Base-by-base conservation (phyloP, 805 yeast species). In the Kluyveromyces starmeri region DNA sequence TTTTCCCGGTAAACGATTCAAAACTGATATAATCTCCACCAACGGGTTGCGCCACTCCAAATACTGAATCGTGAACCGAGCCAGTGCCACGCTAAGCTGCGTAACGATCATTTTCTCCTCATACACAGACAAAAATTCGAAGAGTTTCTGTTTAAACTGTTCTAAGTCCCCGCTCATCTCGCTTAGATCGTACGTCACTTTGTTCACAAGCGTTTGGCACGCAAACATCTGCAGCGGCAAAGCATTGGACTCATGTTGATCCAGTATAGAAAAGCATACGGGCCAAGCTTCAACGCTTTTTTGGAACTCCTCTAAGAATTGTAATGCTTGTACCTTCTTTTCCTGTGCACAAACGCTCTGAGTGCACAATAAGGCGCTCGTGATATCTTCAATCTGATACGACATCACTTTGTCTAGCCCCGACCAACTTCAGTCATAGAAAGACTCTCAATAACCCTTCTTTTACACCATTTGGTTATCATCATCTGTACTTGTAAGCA, bases 201-300 rank as follows among this genome's bases (percentile, higher is more conserved):
- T 88, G 28, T 88, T 78, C 42, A 96, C 67, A 41, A 92, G 61
- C 1, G 98, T 92, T 55, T 94, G 98, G 0, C 96, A 81, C 11
- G 89, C 80, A 62, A 94, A 92, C 48, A 92, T 65, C 48, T 76
- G 77, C 33, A 81, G 61, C 50, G 80, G 83, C 28, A 75, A 43
- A 4, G 73, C 59, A 20, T 44, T 44, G 4, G 50, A 51, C 13
- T 44, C 46, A 5, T 57, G 47, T 13, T 56, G 45, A 4, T 53
- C 40, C 10, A 86, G 65, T 2, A 81, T 66, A 30, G 67, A 64
- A 49, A 78, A 80, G 22, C 78, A 68, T 2, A 74, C 50, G 20
- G 68, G 65, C 98, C 98, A 92, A 0, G 97, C 92, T 39, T 72
- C 75, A 22, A 67, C 62, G 0, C 88, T 76, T 53, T 86, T 80